A percentile compares a stretch with the other conserved stretches of the same genome.
These are phyloP conservation scores for Aquilaria yunnanensis DNA, from an alignment of 345 rosid genomes.

Conservation along the genomic window DNA sequence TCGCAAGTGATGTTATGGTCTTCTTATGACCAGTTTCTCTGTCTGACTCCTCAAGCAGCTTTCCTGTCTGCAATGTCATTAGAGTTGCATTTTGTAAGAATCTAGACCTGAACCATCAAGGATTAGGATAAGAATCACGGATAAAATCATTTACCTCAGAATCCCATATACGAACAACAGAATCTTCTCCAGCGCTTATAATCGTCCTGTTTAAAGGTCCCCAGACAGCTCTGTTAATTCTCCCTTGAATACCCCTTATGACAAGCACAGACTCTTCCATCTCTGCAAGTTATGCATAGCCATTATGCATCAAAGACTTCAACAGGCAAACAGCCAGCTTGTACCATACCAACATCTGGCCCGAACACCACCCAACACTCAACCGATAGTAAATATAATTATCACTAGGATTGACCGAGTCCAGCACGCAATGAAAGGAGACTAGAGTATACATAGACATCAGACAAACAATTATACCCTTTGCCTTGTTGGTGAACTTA, in stretches of 20 bases:
- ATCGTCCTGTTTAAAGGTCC: constrained; percentile 80
- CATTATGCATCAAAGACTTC: too few species aligned
- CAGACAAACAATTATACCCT: too few species aligned
- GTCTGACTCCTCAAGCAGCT: constrained; percentile 60
- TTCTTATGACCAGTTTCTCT: constrained; percentile 80
- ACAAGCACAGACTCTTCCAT: constrained; percentile 53
- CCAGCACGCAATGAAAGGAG: too few species aligned
- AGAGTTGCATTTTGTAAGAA: too few species aligned
- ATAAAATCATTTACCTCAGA: constrained; percentile 46
- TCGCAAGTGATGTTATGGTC: constrained; percentile 71
- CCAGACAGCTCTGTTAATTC: constrained; percentile 94
- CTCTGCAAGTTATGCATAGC: constrained; percentile 33
- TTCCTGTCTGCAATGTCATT: constrained; percentile 62
- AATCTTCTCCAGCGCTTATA: constrained; percentile 89
- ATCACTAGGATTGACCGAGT: neutral
- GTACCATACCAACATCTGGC: too few species aligned
- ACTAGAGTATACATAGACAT: too few species aligned
- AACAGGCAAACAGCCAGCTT: too few species aligned
- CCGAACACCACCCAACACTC: neutral
- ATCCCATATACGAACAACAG: constrained; percentile 84
- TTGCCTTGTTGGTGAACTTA: too few species aligned
- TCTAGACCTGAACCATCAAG: too few species aligned
- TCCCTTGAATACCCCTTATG: constrained; percentile 67
- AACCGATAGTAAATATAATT: neutral
- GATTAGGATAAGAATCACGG: too few species aligned